Base-by-base conservation (phyloP, 2,329 filamentous ascomycete genomes). In the Pseudogymnoascus sp. region DNA sequence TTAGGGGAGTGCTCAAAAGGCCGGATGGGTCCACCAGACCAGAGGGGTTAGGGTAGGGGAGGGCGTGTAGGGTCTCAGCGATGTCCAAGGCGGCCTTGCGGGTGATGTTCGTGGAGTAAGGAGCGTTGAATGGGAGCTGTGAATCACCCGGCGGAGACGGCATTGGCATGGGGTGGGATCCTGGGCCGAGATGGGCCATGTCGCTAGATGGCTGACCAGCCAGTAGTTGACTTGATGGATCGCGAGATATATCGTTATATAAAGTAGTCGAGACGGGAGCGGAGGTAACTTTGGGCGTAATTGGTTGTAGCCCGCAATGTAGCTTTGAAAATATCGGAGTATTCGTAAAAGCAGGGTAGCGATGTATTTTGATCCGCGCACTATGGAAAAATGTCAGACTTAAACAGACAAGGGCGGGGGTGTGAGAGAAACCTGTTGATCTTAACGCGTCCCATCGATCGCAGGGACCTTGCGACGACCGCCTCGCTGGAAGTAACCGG, bases 321-420 rank as follows among this genome's bases (percentile, higher is more conserved):
- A 78, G 79, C 29, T 74, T 74, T 0, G 74, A 72, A 67, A 82
- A 82, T 17, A 82, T 73, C 2, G 80, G 79, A 5, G 77, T 70
- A 64, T 82, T 79, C 48, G 74, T 77, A 68, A 82, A 82, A 7
- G 80, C 80, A 64, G 75, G 77, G 67, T 80, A 81, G 1, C 80
- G 76, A 65, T 82, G 80, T 2, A 81, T 67, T 66, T 82, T 82
- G 65, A 81, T 80, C 12, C 79, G 72, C 9, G 80, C 79, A 68
- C 80, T 81, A 25, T 35, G 36, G 25, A 42, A 27, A 58, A 29
- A 63, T 36, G 35, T 17, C 7, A 25, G 9, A 59, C 15, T 29
- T 15, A n/a, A 5, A 61, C 12, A 21, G 12, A 62, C 5, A 35
- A 31, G 55, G 21, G 35, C 12, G 17, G 15, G 9, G 15, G 9